phyloP scores from a whole-genome alignment of 1,139 yeast genomes.

The Groenewaldozyma auringiensis region DNA sequence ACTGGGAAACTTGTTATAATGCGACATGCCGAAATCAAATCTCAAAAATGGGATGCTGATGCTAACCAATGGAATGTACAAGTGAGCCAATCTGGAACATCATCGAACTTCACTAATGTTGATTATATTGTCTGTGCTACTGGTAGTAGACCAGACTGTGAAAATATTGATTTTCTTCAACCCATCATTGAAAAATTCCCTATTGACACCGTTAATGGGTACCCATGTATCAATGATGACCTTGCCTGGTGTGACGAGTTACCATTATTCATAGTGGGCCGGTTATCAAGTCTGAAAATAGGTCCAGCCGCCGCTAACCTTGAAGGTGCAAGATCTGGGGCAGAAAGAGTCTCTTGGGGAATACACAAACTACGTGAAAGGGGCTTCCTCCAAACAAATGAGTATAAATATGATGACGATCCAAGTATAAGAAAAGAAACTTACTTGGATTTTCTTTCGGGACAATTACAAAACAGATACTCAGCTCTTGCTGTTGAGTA shows the following conservation, averaged over 20 bases:
- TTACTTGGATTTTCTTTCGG: neutral
- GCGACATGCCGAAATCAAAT: constrained; percentile 6
- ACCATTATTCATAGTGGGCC: constrained; percentile 41
- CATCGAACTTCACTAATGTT: neutral
- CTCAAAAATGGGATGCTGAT: constrained; percentile 9
- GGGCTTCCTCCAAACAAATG: neutral
- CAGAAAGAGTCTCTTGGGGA: constrained; percentile 36
- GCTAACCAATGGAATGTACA: neutral
- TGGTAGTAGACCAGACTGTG: constrained; percentile 33
- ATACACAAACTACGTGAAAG: neutral
- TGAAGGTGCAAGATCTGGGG: constrained; percentile 44
- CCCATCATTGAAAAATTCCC: constrained; percentile 30
- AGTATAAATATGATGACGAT: neutral
- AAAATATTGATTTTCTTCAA: constrained; percentile 26
- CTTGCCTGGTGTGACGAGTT: constrained; percentile 38
- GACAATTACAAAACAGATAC: neutral
- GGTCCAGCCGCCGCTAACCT: constrained; percentile 47
- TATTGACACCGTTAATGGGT: constrained; percentile 34
- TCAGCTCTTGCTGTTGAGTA: neutral
- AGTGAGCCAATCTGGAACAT: neutral
- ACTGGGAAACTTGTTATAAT: constrained; percentile 23
- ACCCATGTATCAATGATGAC: constrained; percentile 42
- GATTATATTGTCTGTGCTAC: constrained; percentile 42
- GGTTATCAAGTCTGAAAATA: constrained; percentile 39
- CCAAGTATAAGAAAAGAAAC: neutral